Percentiles rank a stretch among this genome's conserved stretches.
phyloP scores from a whole-genome alignment of 1,284 basidiomycete species.

The Nidula niveotomentosa region DNA sequence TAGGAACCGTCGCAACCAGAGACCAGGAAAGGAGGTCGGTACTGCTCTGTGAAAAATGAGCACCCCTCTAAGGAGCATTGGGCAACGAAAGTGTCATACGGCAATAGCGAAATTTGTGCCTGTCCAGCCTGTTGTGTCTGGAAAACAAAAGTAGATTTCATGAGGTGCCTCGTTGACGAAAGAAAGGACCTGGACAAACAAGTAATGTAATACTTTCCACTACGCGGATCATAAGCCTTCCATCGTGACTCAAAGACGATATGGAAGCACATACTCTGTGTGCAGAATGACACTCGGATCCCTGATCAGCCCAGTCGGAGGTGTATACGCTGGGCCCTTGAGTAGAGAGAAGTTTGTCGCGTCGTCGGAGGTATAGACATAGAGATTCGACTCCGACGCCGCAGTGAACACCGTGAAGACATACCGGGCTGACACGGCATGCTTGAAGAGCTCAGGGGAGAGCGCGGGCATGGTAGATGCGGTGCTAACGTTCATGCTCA shows the following conservation, averaged over 20 bases:
- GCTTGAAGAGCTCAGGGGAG: slow-evolving; percentile 25
- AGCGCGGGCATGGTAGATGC: slow-evolving; percentile 12
- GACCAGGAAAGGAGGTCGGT: slow-evolving; percentile 26
- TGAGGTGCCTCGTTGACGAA: not conserved
- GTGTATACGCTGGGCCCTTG: slow-evolving; percentile 32
- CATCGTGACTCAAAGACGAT: no score
- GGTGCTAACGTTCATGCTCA: slow-evolving; percentile 1
- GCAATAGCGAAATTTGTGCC: slow-evolving; percentile 33
- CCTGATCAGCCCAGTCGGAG: slow-evolving; percentile 28
- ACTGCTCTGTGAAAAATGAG: slow-evolving; percentile 20
- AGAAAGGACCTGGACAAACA: slow-evolving; percentile 13
- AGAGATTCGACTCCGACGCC: slow-evolving; percentile 31
- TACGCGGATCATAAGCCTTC: slow-evolving; percentile 2
- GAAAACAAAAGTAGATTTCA: not conserved
- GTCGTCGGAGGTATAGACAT: slow-evolving; percentile 31
- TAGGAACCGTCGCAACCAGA: slow-evolving; percentile 24
- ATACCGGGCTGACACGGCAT: slow-evolving; percentile 29
- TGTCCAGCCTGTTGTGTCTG: slow-evolving; percentile 32
- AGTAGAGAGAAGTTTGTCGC: slow-evolving; percentile 27
- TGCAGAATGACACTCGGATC: slow-evolving; percentile 32
- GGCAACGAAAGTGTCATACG: slow-evolving; percentile 11
- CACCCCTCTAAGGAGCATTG: no score
- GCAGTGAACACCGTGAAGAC: slow-evolving; percentile 33
- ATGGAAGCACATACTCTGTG: slow-evolving; percentile 22
- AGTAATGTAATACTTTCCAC: slow-evolving; percentile 29